Evolutionary conservation across 768 basidiomycete species (phyloP).

Genomic region (Boletus speciosus): DNA sequence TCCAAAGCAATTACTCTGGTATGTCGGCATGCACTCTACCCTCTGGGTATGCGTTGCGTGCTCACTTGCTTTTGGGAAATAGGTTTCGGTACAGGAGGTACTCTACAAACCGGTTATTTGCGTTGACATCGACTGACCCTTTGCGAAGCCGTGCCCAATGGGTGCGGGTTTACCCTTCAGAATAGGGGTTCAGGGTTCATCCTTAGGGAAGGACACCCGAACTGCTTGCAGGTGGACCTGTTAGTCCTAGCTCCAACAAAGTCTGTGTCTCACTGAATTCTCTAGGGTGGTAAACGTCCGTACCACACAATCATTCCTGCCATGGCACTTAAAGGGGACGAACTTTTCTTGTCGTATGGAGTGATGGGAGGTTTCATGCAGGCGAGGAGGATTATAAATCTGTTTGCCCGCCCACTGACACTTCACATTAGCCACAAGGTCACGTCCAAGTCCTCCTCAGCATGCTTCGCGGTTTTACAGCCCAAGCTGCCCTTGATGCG

Average conservation of each 20-base stretch:
- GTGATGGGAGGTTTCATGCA: slow-evolving; percentile 95
- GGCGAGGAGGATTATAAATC: slow-evolving; percentile 32
- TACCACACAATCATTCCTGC: slow-evolving; percentile 96
- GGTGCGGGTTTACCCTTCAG: slow-evolving; percentile 95
- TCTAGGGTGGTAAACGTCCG: slow-evolving; percentile 75
- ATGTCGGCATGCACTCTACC: slow-evolving; percentile 11
- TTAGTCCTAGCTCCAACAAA: not conserved
- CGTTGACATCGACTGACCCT: slow-evolving; percentile 3
- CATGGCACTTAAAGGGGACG: slow-evolving; percentile 70
- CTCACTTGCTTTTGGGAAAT: slow-evolving; percentile 5
- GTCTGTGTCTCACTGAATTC: not conserved
- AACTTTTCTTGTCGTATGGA: slow-evolving; percentile 85
- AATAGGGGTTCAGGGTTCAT: slow-evolving; percentile 88
- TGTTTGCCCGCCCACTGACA: not conserved
- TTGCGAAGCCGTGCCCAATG: slow-evolving; percentile 75
- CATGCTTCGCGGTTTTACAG: slow-evolving; percentile 80
- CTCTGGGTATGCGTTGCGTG: not conserved
- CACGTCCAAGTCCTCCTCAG: slow-evolving; percentile 94
- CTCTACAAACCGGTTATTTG: not conserved
- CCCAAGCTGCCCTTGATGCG: slow-evolving; percentile 89
- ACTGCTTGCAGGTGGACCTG: slow-evolving; percentile 62
- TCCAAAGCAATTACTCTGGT: slow-evolving; percentile 88
- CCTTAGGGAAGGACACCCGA: slow-evolving; percentile 78
- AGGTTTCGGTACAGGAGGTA: slow-evolving; percentile 91
- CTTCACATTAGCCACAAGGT: slow-evolving; percentile 71